These are phyloP conservation scores for Metschnikowia cubensis DNA, from an alignment of 805 yeast genomes.

Conservation along the genomic window DNA sequence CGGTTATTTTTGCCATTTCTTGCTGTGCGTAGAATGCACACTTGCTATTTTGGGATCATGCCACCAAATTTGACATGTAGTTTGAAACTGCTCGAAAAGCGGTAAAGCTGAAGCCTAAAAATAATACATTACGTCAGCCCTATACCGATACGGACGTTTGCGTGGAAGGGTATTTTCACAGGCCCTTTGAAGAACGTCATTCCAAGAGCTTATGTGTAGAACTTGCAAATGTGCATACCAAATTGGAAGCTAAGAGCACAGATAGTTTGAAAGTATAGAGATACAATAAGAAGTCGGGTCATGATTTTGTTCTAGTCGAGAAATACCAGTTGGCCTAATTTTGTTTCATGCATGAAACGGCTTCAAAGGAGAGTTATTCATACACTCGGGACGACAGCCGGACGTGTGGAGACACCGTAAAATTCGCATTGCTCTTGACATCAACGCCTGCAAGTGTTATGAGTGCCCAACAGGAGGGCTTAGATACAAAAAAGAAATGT, in stretches of 20 bases:
- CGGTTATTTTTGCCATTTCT: neutral
- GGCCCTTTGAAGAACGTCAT: too few relatives aligned
- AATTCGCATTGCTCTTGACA: slow-evolving; percentile 4
- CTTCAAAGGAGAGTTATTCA: neutral
- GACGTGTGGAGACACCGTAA: neutral
- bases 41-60: neutral
- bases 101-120: too few relatives aligned
- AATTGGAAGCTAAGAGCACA: too few relatives aligned
- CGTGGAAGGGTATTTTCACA: too few relatives aligned
- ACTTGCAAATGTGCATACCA: too few relatives aligned
- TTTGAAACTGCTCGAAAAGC: neutral
- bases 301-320: too few relatives aligned
- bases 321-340: too few relatives aligned
- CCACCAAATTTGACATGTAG: neutral
- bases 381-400: neutral
- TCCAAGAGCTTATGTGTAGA: too few relatives aligned
- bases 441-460: neutral
- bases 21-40: neutral
- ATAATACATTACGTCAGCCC: too few relatives aligned
- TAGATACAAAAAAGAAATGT: neutral
- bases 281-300: too few relatives aligned
- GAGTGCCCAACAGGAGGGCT: neutral
- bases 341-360: neutral
- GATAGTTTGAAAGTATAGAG: too few relatives aligned
- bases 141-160: too few relatives aligned